Percentiles rank a stretch among this genome's conserved stretches.
Evolutionary conservation across 164 flowering plant species (phyloP).

Genomic region (Magnolia sinica): DNA sequence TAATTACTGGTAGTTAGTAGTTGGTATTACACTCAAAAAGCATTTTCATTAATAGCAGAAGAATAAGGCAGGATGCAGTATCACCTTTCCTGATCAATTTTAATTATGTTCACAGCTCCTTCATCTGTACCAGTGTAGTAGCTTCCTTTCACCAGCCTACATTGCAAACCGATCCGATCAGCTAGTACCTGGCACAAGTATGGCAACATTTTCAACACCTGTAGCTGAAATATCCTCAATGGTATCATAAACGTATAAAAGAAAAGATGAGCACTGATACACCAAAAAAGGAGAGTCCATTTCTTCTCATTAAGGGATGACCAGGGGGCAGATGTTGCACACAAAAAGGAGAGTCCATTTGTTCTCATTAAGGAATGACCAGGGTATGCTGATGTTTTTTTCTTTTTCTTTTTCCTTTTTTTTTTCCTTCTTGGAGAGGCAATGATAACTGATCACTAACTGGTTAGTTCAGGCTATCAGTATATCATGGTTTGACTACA

Average conservation of each 20-base stretch:
- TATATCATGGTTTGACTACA: too few species aligned
- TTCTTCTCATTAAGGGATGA: too few species aligned
- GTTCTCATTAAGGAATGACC: too few species aligned
- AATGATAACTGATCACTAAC: too few species aligned
- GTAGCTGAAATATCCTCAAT: background rate
- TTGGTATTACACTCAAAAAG: background rate
- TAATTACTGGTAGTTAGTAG: background rate
- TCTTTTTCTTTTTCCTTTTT: too few species aligned
- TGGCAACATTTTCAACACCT: conserved; percentile 7
- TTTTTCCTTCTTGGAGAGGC: too few species aligned
- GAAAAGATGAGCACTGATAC: background rate
- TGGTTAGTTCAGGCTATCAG: too few species aligned
- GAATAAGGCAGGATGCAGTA: background rate
- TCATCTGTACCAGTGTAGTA: conserved; percentile 96
- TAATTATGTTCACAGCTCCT: conserved; percentile 91
- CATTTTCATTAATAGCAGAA: background rate
- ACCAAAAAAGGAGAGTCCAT: too few species aligned
- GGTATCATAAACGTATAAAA: conserved; percentile 5
- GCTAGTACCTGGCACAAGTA: conserved; percentile 71
- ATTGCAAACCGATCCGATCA: conserved; percentile 82
- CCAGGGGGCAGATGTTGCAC: too few species aligned
- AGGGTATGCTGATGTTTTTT: too few species aligned
- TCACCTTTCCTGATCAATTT: conserved; percentile 72
- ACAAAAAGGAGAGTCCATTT: too few species aligned
- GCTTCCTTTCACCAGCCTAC: conserved; percentile 95